Conservation (phyloP, 2,329 filamentous ascomycete genomes). For the Penicillium olsonii region DNA sequence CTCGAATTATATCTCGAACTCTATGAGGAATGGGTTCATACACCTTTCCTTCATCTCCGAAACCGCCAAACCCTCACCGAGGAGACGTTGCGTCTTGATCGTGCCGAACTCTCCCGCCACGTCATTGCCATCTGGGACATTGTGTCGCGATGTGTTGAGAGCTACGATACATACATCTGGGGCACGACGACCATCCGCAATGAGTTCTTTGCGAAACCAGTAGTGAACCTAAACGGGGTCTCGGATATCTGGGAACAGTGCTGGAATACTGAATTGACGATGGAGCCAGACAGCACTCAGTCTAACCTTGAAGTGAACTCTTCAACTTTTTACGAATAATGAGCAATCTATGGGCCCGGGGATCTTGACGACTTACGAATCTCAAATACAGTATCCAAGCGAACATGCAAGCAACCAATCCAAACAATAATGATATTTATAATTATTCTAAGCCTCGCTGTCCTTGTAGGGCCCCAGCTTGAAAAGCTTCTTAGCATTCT, state of each 20-base stretch:
- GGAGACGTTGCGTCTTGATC: slow-evolving; percentile 5
- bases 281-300: not conserved
- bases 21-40: slow-evolving; percentile 30
- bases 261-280: slow-evolving; percentile 3
- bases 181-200: slow-evolving; percentile 16
- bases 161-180: slow-evolving; percentile 19
- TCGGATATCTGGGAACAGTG: slow-evolving; percentile 12
- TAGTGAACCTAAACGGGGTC: slow-evolving; percentile 10
- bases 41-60: slow-evolving; percentile 21
- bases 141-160: slow-evolving; percentile 21
- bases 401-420: not conserved
- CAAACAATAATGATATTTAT: not conserved
- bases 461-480: slow-evolving; percentile 38
- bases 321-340: not conserved
- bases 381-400: not conserved
- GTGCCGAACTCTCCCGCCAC: slow-evolving; percentile 13
- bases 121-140: slow-evolving; percentile 22
- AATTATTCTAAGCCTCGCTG: slow-evolving; percentile 22
- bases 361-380: not conserved
- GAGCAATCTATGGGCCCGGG: too few species aligned
- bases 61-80: slow-evolving; percentile 20
- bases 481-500: slow-evolving; percentile 50
- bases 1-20: slow-evolving; percentile 25
- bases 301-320: not conserved
- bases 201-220: slow-evolving; percentile 14